A percentile compares a stretch with the other conserved stretches of the same genome.
phyloP scores from a whole-genome alignment of 805 yeast species.

The Metschnikowia gruessii region DNA sequence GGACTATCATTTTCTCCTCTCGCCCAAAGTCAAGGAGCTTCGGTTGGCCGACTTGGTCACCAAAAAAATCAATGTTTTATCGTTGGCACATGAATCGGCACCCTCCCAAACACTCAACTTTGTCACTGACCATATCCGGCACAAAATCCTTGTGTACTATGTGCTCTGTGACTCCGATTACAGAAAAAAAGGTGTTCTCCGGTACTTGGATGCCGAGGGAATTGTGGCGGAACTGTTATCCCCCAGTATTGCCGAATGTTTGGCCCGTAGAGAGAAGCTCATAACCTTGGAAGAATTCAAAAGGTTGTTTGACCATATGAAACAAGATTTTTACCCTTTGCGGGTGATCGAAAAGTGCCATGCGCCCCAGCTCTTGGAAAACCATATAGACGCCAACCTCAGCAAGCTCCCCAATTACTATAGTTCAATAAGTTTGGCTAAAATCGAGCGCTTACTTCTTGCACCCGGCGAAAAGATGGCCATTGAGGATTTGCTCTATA shows the following conservation, averaged over 20 bases:
- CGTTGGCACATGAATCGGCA: constrained; percentile 1
- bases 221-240: not conserved
- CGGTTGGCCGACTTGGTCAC: constrained; percentile 30
- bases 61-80: constrained; percentile 26
- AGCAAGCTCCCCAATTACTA: constrained; percentile 31
- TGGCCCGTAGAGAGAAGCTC: constrained; percentile 15
- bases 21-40: constrained; percentile 12
- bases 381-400: constrained; percentile 33
- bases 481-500: constrained; percentile 28
- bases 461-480: constrained; percentile 13
- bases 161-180: constrained; percentile 36
- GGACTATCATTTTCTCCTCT: constrained; percentile 29
- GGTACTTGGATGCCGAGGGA: constrained; percentile 18
- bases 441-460: constrained; percentile 23
- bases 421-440: constrained; percentile 22
- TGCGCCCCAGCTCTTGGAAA: constrained; percentile 17
- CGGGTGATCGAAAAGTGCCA: constrained; percentile 1
- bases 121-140: constrained; percentile 16
- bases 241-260: constrained; percentile 9
- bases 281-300: constrained; percentile 18
- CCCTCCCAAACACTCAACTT: not conserved
- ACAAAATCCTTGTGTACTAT: constrained; percentile 31
- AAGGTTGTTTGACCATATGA: constrained; percentile 13
- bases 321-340: constrained; percentile 5
- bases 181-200: constrained; percentile 26